Evolutionary conservation across 768 basidiomycete genomes (phyloP).

Genomic region (Lentinus brumalis): DNA sequence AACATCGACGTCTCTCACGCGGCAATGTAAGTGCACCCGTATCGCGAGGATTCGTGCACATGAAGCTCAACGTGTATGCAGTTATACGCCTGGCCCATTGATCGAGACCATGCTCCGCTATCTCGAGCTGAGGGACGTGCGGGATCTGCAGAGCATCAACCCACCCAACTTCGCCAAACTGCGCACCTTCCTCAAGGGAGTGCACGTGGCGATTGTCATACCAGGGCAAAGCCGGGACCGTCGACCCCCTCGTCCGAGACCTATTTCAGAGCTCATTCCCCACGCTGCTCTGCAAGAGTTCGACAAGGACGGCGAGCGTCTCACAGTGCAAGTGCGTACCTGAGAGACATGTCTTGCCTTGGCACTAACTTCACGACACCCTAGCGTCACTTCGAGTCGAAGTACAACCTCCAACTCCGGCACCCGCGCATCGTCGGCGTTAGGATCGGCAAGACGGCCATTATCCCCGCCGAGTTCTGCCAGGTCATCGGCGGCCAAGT

Average conservation of each 20-base stretch:
- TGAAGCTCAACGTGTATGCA: background rate
- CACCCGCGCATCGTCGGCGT: conserved; percentile 15
- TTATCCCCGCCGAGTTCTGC: conserved; percentile 55
- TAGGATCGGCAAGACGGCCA: conserved; percentile 15
- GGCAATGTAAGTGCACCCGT: conserved; percentile 3
- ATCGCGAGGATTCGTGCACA: background rate
- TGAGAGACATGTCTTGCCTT: background rate
- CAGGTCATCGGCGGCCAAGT: conserved; percentile 48
- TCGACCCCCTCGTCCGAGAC: conserved; percentile 29
- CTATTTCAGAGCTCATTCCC: conserved; percentile 38
- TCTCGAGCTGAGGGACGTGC: conserved; percentile 5
- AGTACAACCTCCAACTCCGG: conserved; percentile 11
- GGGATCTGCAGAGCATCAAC: conserved; percentile 3
- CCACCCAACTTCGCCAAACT: conserved; percentile 3
- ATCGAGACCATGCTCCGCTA: conserved; percentile 1
- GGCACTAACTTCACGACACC: background rate
- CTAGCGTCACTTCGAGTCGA: conserved; percentile 34
- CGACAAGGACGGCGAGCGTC: conserved; percentile 37
- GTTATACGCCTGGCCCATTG: conserved; percentile 12
- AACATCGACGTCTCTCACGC: conserved; percentile 23
- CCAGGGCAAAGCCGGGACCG: too few species aligned
- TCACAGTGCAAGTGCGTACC: conserved; percentile 41
- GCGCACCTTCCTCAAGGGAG: conserved; percentile 32
- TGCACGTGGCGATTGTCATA: conserved; percentile 13
- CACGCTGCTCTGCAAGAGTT: conserved; percentile 45